phyloP scores from a whole-genome alignment of 805 yeast species.

The Limtongia smithiae region DNA sequence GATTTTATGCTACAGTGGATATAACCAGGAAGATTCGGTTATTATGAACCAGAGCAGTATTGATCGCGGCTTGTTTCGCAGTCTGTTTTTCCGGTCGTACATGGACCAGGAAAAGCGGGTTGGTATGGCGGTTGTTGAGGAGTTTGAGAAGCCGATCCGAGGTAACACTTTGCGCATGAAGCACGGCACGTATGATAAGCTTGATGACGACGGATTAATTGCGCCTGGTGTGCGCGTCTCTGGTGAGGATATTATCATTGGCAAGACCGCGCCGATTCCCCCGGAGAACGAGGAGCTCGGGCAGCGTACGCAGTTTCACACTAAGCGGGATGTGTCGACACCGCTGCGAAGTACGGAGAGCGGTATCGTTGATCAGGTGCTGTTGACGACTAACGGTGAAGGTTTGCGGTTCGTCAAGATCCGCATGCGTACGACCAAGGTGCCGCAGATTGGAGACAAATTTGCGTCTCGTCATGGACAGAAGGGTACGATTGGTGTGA shows the following conservation, averaged over 20 bases:
- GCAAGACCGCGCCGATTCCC: constrained; percentile 99
- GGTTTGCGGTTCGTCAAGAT: constrained; percentile 97
- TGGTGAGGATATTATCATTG: constrained; percentile 97
- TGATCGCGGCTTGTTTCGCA: constrained; percentile 93
- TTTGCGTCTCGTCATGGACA: constrained; percentile 99
- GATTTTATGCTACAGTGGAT: constrained; percentile 96
- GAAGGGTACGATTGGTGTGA: constrained; percentile 99
- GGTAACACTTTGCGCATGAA: constrained; percentile 92
- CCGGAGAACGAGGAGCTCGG: constrained; percentile 98
- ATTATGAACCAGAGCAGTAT: constrained; percentile 98
- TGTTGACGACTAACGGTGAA: constrained; percentile 95
- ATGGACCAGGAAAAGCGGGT: constrained; percentile 98
- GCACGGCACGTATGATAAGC: constrained; percentile 96
- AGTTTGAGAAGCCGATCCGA: constrained; percentile 94
- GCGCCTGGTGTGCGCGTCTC: constrained; percentile 98
- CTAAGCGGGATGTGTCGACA: constrained; percentile 97
- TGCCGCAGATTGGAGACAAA: constrained; percentile 99
- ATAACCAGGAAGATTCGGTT: constrained; percentile 99
- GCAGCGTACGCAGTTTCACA: constrained; percentile 96
- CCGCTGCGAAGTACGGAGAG: constrained; percentile 94
- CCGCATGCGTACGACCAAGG: constrained; percentile 97
- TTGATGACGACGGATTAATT: constrained; percentile 96
- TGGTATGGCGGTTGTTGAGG: constrained; percentile 97
- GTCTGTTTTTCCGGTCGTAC: constrained; percentile 92
- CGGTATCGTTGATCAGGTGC: constrained; percentile 97